Evolutionary conservation across 306 rosid species (phyloP).

Genomic region (Quercus parvula): DNA sequence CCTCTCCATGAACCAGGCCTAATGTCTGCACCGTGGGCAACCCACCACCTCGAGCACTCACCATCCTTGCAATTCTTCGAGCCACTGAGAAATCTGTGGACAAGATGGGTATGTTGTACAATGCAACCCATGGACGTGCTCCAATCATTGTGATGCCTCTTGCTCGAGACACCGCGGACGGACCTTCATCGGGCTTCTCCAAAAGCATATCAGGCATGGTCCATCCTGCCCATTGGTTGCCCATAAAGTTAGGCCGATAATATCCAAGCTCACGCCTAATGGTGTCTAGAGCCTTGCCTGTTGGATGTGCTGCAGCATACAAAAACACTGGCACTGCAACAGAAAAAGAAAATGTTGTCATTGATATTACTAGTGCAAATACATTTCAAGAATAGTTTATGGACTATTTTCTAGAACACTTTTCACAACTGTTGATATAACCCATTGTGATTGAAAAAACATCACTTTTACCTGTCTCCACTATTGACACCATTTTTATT

Average conservation of each 20-base stretch:
- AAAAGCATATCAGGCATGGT: constrained; percentile 52
- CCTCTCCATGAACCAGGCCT: constrained; percentile 52
- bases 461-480: no score
- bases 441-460: no score
- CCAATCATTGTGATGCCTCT: constrained; percentile 77
- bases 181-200: constrained; percentile 67
- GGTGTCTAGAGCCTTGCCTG: constrained; percentile 61
- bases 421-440: no score
- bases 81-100: constrained; percentile 47
- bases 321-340: constrained; percentile 77
- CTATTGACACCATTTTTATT: no score
- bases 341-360: neutral
- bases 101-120: constrained; percentile 65
- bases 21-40: constrained; percentile 73
- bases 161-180: constrained; percentile 32
- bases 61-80: constrained; percentile 63
- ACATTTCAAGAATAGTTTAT: no score
- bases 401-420: no score
- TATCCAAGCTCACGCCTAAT: constrained; percentile 73
- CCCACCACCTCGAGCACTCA: constrained; percentile 87
- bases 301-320: constrained; percentile 86
- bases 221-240: constrained; percentile 94
- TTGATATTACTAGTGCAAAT: no score
- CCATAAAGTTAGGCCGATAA: constrained; percentile 54
- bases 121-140: constrained; percentile 67